phyloP scores from a whole-genome alignment of 108 stramenopile genomes.

The Cafeteria roenbergensis region DNA sequence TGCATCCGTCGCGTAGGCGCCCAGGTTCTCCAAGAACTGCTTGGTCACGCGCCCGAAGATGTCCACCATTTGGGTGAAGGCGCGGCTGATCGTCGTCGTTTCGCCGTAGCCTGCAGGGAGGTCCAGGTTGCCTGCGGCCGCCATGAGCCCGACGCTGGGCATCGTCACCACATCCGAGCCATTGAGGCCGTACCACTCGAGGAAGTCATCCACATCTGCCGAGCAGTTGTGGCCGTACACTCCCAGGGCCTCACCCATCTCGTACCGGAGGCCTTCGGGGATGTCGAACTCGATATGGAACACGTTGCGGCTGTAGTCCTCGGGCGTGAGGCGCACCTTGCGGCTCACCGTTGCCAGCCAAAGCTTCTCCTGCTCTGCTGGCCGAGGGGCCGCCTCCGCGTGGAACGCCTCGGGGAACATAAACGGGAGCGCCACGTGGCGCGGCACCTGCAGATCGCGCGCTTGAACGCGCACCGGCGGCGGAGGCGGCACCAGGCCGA shows the following conservation, averaged over 20 bases:
- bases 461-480: no score
- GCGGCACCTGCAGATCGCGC: not conserved
- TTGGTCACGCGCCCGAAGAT: slow-evolving; percentile 53
- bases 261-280: slow-evolving; percentile 30
- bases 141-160: slow-evolving; percentile 13
- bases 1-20: slow-evolving; percentile 43
- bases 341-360: not conserved
- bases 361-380: not conserved
- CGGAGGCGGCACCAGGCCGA: no score
- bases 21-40: slow-evolving; percentile 49
- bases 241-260: slow-evolving; percentile 54
- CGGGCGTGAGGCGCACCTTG: slow-evolving; percentile 11
- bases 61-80: slow-evolving; percentile 51
- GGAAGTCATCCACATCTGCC: slow-evolving; percentile 36
- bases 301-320: slow-evolving; percentile 49
- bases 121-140: slow-evolving; percentile 44
- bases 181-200: slow-evolving; percentile 43
- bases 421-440: slow-evolving; percentile 5
- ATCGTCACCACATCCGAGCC: slow-evolving; percentile 2
- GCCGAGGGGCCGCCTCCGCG: not conserved
- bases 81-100: slow-evolving; percentile 9
- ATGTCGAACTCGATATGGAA: slow-evolving; percentile 44
- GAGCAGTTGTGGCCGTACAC: slow-evolving; percentile 51
- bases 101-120: slow-evolving; percentile 29
- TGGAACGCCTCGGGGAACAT: slow-evolving; percentile 7